A percentile compares a stretch with the other conserved stretches of the same genome.
phyloP scores from a whole-genome alignment of 2,329 filamentous ascomycete genomes.

The Ophiostoma novo-ulmi region DNA sequence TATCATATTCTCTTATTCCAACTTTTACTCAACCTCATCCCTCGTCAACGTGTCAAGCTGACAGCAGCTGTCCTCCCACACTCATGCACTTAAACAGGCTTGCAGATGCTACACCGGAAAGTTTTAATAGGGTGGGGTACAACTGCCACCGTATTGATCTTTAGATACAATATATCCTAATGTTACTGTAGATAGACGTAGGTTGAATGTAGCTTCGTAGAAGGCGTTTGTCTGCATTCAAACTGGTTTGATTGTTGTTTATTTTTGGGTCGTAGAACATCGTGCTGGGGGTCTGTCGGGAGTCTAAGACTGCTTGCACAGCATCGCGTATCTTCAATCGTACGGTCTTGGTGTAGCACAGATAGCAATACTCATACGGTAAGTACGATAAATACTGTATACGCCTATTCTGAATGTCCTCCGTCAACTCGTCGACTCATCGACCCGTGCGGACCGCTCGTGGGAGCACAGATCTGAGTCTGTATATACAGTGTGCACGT shows the following conservation, averaged over 20 bases:
- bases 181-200: neutral
- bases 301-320: constrained; percentile 11
- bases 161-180: no score
- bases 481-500: neutral
- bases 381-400: no score
- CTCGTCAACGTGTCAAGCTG: constrained; percentile 6
- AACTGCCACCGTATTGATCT: neutral
- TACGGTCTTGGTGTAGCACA: neutral
- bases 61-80: constrained; percentile 7
- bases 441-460: neutral
- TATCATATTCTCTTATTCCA: neutral
- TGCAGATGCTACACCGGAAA: constrained; percentile 5
- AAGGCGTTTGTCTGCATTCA: no score
- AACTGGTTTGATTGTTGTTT: no score
- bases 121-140: neutral
- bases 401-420: no score
- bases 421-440: neutral
- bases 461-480: neutral
- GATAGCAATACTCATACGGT: neutral
- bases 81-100: constrained; percentile 4
- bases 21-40: neutral
- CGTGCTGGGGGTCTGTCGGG: neutral
- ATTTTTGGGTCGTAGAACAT: neutral
- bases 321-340: constrained; percentile 10
- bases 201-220: no score